Evolutionary conservation across 352 stramenopile genomes (phyloP).

Genomic region (Pythium aquatile): DNA sequence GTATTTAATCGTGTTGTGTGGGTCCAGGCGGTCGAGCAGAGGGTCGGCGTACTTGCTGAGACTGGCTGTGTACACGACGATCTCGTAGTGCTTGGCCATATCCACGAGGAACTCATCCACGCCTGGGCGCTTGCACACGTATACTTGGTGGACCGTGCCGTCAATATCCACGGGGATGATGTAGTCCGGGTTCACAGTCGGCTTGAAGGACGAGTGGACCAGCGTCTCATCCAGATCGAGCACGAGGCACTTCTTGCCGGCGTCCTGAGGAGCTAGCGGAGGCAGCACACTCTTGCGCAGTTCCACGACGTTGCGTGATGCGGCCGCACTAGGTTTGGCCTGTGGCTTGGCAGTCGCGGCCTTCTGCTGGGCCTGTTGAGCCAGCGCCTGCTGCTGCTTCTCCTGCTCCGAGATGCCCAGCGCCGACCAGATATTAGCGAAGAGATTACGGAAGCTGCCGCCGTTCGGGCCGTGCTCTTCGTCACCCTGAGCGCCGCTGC

Average conservation of each 20-base stretch:
- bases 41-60: conserved; percentile 98
- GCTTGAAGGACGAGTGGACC: conserved; percentile 96
- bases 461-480: conserved; percentile 32
- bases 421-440: conserved; percentile 68
- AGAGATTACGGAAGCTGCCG: conserved; percentile 60
- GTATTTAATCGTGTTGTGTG: conserved; percentile 84
- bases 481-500: conserved; percentile 7
- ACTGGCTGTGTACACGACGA: conserved; percentile 98
- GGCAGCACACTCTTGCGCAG: conserved; percentile 60
- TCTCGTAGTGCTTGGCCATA: conserved; percentile 97
- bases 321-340: conserved; percentile 10
- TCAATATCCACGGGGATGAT: conserved; percentile 98
- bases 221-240: conserved; percentile 98
- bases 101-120: conserved; percentile 96
- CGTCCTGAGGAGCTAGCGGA: conserved; percentile 41
- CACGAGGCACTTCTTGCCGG: conserved; percentile 88
- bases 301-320: conserved; percentile 40
- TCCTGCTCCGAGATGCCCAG: conserved; percentile 65
- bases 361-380: conserved; percentile 21
- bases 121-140: conserved; percentile 90
- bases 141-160: conserved; percentile 82
- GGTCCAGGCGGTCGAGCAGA: conserved; percentile 95
- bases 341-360: conserved; percentile 10
- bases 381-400: conserved; percentile 29
- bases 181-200: conserved; percentile 93